Conservation (phyloP, 768 basidiomycete species). For the Hygrophorus pudorinus region DNA sequence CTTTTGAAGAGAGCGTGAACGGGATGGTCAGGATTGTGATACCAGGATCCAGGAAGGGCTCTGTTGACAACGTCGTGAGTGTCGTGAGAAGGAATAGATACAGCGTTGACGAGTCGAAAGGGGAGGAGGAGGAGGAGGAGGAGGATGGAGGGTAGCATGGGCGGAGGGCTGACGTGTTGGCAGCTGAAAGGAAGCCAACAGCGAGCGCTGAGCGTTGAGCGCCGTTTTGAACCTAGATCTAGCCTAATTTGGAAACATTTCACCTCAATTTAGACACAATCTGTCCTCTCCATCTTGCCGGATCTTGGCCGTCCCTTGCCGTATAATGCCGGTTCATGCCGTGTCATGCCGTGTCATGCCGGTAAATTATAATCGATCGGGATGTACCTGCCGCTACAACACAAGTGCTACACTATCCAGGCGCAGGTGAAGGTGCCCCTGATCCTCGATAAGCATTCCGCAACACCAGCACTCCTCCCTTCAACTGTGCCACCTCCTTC, state of each 20-base stretch:
- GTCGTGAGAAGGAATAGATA: slow-evolving; percentile 18
- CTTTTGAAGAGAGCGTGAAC: slow-evolving; percentile 57
- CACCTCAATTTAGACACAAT: not conserved
- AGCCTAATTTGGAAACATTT: slow-evolving; percentile 5
- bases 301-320: too few species aligned
- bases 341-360: too few species aligned
- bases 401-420: too few species aligned
- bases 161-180: slow-evolving; percentile 1
- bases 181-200: not conserved
- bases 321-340: too few species aligned
- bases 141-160: slow-evolving; percentile 16
- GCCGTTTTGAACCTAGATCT: not conserved
- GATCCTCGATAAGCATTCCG: slow-evolving; percentile 30
- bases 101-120: slow-evolving; percentile 10
- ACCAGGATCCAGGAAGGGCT: slow-evolving; percentile 41
- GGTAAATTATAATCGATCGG: too few species aligned
- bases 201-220: not conserved
- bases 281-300: not conserved
- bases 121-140: slow-evolving; percentile 17
- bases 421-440: slow-evolving; percentile 20
- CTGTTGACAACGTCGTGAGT: slow-evolving; percentile 18
- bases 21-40: slow-evolving; percentile 50
- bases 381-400: too few species aligned
- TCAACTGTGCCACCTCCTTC: slow-evolving; percentile 68
- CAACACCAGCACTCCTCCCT: slow-evolving; percentile 53